Percentiles rank a stretch among this genome's conserved stretches.
Conservation (phyloP, 73 alveolate species). For the Uronychia binucleata region DNA sequence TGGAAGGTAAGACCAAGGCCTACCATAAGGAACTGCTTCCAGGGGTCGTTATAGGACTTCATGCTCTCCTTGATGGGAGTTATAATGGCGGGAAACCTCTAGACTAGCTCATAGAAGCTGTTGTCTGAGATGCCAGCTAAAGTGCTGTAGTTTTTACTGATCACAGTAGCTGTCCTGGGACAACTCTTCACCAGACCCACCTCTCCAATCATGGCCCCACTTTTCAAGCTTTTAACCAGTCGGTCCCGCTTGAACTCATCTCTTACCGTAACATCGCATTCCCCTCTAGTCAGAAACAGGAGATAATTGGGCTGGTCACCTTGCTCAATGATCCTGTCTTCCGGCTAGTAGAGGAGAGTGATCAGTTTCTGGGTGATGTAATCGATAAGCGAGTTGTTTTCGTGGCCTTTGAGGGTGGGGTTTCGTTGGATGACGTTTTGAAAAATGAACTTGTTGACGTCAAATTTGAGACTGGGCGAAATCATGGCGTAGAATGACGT, state of each 20-base stretch:
- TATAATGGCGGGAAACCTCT: not conserved
- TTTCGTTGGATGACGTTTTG: not conserved
- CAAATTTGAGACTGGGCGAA: constrained; percentile 31
- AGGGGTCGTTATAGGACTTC: constrained; percentile 22
- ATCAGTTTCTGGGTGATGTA: constrained; percentile 7
- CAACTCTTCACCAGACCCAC: constrained; percentile 74
- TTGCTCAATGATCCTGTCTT: constrained; percentile 31
- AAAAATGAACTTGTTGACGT: constrained; percentile 9
- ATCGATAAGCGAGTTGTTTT: not conserved
- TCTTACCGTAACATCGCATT: constrained; percentile 12
- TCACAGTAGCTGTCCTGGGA: constrained; percentile 19
- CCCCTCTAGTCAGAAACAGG: constrained; percentile 37
- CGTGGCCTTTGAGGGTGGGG: constrained; percentile 1
- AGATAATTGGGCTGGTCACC: constrained; percentile 17
- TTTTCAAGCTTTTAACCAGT: constrained; percentile 7
- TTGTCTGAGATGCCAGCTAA: not conserved
- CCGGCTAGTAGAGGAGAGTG: constrained; percentile 17
- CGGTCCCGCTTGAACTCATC: constrained; percentile 13
- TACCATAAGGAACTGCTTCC: constrained; percentile 25
- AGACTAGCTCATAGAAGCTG: not conserved
- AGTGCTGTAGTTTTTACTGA: not conserved
- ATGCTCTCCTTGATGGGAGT: constrained; percentile 13
- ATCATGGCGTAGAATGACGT: constrained; percentile 13
- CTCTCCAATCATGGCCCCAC: constrained; percentile 67
- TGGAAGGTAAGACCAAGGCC: not conserved